phyloP scores from a whole-genome alignment of 441 rosid species.

The Sinapis alba region DNA sequence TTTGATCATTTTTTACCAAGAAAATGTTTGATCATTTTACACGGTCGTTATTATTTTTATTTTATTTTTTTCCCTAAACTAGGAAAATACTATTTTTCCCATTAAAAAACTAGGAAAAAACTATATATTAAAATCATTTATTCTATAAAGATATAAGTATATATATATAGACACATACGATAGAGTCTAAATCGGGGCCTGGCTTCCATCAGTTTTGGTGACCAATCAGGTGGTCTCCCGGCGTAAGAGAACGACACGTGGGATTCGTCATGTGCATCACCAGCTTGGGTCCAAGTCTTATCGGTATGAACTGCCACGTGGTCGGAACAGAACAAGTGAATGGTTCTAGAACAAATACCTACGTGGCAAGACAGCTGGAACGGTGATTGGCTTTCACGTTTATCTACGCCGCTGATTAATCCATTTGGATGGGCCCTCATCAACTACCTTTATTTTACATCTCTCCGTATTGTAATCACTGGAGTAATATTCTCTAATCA shows the following conservation, averaged over 20 bases:
- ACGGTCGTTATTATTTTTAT: background rate
- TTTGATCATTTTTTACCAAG: background rate
- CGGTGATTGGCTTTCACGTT: constrained; percentile 37
- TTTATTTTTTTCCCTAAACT: background rate
- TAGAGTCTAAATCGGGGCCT: constrained; percentile 1
- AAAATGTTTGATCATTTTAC: background rate
- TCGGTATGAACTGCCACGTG: constrained; percentile 36
- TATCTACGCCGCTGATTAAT: constrained; percentile 33
- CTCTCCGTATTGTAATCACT: too few relatives aligned
- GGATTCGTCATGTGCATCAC: constrained; percentile 32
- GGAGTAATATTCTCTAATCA: too few relatives aligned
- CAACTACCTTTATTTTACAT: constrained; percentile 8
- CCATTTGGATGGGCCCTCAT: constrained; percentile 28
- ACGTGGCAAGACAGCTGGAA: constrained; percentile 39
- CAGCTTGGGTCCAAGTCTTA: constrained; percentile 26
- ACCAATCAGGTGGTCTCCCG: constrained; percentile 27
- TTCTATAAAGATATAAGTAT: background rate
- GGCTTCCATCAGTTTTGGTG: constrained; percentile 25
- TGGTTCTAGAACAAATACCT: background rate
- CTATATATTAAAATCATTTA: background rate
- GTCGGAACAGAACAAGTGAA: background rate
- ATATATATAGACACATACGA: background rate
- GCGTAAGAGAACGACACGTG: constrained; percentile 20
- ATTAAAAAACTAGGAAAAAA: background rate
- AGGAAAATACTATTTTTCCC: background rate